Base-by-base conservation (phyloP, 495 filamentous ascomycete genomes). In the Coniosporium apollinis region DNA sequence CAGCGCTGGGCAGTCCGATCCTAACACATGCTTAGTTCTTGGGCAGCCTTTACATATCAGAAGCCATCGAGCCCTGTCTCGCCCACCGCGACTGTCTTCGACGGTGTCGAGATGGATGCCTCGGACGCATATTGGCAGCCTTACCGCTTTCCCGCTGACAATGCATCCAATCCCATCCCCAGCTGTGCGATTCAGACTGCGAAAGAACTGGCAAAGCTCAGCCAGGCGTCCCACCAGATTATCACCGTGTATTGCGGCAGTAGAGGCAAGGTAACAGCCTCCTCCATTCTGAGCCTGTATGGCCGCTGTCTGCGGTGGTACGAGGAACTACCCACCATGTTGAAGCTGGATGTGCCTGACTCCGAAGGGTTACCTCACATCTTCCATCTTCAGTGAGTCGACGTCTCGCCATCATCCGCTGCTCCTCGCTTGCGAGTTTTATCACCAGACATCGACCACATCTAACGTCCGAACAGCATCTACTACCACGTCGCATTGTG, bases 311-410 rank as follows among this genome's bases (percentile, higher is more conserved):
- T 54, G 7, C 22, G 33, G 18, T 62, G 58, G 58, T 43, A 46
- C 16, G 35, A 47, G 7, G 38, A 42, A 5, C 42, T 62, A 19
- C 56, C 57, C 10, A 28, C 29, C 6, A 28, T 32, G 2, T 39
- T 61, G 28, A 34, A 41, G 11, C 38, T 49, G 8, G 46, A 57
- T 26, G 45, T 47, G 16, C 37, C 29, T 4, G 45, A 41, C 21
- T 46, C 46, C 30, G 51, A 51, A 28, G 44, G 49, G 6, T 37
- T 59, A 18, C 54, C 58, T 18, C 56, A 60, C 35, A 45, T 60
- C 24, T 45, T 58, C 11, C 56, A 50, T 19, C 44, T 60, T 18
- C 42, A 56, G 57, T 60, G 47, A 16, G 53, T 17, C 9, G 1
- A 1, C 15, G 9, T 32, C 17, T 9, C 9, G n/a, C 1, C 8